Conservation (phyloP, 768 basidiomycete species). For the Hericium alpestre region DNA sequence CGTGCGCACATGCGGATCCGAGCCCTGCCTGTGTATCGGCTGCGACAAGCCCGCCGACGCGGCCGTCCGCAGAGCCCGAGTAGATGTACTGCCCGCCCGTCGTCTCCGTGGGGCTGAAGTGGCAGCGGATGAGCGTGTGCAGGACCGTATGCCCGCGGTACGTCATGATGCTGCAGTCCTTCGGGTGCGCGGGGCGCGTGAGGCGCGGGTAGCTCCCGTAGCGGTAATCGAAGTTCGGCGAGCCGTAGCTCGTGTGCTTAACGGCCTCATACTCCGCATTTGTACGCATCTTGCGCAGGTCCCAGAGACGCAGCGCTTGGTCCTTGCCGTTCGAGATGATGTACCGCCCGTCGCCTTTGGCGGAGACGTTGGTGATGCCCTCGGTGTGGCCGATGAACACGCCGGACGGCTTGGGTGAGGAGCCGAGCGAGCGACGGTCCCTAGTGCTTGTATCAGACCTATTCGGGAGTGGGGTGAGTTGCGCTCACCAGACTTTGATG, state of each 20-base stretch:
- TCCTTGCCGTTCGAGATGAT: conserved; percentile 95
- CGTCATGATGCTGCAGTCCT: conserved; percentile 91
- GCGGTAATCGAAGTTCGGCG: conserved; percentile 72
- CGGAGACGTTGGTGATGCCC: conserved; percentile 87
- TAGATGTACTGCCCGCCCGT: conserved; percentile 92
- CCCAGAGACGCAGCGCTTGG: conserved; percentile 85
- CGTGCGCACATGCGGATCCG: not conserved
- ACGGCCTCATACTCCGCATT: conserved; percentile 56
- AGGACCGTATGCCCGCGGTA: conserved; percentile 88
- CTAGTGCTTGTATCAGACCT: conserved; percentile 18
- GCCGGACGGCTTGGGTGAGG: conserved; percentile 69
- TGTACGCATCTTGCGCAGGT: conserved; percentile 84
- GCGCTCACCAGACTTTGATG: conserved; percentile 82
- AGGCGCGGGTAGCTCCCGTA: conserved; percentile 59
- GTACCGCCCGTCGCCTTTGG: conserved; percentile 95
- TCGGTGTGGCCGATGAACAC: conserved; percentile 93
- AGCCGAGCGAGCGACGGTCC: conserved; percentile 40
- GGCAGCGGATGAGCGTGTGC: conserved; percentile 87
- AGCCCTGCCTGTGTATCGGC: not conserved
- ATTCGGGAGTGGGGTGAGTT: not conserved
- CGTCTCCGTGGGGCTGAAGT: conserved; percentile 89
- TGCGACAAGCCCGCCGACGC: not conserved
- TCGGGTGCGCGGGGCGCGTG: conserved; percentile 56
- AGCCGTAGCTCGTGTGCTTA: conserved; percentile 40
- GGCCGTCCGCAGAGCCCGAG: conserved; percentile 71